Evolutionary conservation across 805 yeast genomes (phyloP).

Genomic region (Saccharomycopsis schoenii): DNA sequence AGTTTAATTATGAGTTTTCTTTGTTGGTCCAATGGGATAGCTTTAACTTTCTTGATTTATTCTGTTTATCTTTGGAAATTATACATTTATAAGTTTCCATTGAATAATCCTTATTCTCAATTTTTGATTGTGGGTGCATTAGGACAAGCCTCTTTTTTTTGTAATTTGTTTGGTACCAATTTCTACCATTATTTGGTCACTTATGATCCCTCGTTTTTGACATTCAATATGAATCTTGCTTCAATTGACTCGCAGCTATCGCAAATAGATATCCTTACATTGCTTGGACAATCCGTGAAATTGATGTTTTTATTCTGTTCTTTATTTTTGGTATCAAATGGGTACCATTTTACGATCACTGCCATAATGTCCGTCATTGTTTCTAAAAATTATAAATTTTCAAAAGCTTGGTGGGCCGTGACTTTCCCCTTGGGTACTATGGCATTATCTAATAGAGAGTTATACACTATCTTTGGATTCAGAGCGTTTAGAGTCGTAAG

Average conservation of each 20-base stretch:
- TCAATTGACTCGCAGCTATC: constrained; percentile 19
- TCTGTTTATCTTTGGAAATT: constrained; percentile 53
- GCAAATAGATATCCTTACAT: constrained; percentile 20
- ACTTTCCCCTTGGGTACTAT: constrained; percentile 88
- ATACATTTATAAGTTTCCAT: constrained; percentile 48
- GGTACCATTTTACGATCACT: constrained; percentile 44
- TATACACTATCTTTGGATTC: constrained; percentile 40
- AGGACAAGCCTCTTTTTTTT: constrained; percentile 77
- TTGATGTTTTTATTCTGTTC: constrained; percentile 32
- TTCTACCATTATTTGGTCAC: constrained; percentile 20
- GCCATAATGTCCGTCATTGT: constrained; percentile 29
- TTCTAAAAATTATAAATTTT: constrained; percentile 32
- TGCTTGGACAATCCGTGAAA: constrained; percentile 20
- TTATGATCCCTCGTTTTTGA: constrained; percentile 18
- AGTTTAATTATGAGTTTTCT: constrained; percentile 46
- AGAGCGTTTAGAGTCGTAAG: constrained; percentile 53
- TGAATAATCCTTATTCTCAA: constrained; percentile 43
- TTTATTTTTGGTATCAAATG: constrained; percentile 41
- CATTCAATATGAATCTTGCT: neutral
- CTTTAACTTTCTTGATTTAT: constrained; percentile 45
- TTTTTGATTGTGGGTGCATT: constrained; percentile 76
- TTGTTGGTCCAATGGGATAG: constrained; percentile 61
- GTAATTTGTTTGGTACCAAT: constrained; percentile 45
- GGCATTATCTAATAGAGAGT: constrained; percentile 47
- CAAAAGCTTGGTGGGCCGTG: constrained; percentile 66